Conservation (phyloP, 2,329 filamentous ascomycete genomes). For the Huntiella bhutanensis region DNA sequence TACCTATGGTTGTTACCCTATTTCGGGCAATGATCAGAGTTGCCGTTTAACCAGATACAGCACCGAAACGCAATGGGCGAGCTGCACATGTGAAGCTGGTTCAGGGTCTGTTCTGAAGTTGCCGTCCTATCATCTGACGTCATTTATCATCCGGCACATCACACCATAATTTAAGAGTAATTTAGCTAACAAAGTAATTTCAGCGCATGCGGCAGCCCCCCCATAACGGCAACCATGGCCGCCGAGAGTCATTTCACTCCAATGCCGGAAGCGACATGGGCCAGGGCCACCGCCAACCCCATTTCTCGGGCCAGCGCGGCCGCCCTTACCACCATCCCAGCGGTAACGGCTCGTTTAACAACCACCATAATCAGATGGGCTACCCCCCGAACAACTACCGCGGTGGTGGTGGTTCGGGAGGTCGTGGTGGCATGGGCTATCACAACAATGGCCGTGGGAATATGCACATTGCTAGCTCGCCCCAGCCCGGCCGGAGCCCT, state of each 20-base stretch:
- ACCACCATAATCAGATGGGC: slow-evolving; percentile 24
- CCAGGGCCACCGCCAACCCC: slow-evolving; percentile 34
- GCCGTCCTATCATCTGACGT: neutral
- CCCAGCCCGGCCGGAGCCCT: slow-evolving; percentile 46
- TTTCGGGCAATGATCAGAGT: too few relatives aligned
- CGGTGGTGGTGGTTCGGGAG: slow-evolving; percentile 24
- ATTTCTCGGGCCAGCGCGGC: slow-evolving; percentile 26
- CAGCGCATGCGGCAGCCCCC: slow-evolving; percentile 46
- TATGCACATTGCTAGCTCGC: slow-evolving; percentile 41
- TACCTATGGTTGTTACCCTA: too few relatives aligned
- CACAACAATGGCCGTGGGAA: slow-evolving; percentile 19
- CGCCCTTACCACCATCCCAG: slow-evolving; percentile 20
- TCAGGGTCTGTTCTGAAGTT: neutral
- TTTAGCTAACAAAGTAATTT: slow-evolving; percentile 13
- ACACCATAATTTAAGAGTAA: neutral
- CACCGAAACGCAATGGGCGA: too few relatives aligned
- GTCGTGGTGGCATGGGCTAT: slow-evolving; percentile 31
- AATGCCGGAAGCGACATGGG: slow-evolving; percentile 19
- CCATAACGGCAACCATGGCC: slow-evolving; percentile 53
- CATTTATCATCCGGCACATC: neutral
- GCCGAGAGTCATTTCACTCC: slow-evolving; percentile 74
- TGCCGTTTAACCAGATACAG: too few relatives aligned
- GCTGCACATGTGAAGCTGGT: too few relatives aligned
- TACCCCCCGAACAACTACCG: slow-evolving; percentile 20
- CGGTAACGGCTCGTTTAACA: slow-evolving; percentile 26